Base-by-base conservation (phyloP, 306 rosid genomes). In the Canavalia gladiata region DNA sequence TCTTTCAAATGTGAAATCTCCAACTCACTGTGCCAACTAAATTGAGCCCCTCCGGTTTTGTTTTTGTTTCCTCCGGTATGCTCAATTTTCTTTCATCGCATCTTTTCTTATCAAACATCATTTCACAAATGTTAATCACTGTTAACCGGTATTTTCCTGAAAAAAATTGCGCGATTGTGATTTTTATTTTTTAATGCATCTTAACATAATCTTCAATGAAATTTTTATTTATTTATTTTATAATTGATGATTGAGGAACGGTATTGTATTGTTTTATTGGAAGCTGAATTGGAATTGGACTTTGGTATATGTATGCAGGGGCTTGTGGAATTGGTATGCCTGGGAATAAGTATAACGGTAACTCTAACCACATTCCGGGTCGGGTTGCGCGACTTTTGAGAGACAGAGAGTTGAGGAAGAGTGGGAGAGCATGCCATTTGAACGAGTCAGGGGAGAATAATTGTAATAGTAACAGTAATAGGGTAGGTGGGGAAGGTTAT, bases 381-480 rank as follows among this genome's bases (percentile, higher is more conserved):
- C 96, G 99, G 8, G 34, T 88, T 37, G 94, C 73, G 29, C 89
- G 99, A 77, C 89, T 90, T 1, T 7, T 93, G 78, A 87, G 88
- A 57, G 97, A 57, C 0, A 89, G 98, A 74, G 88, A 87, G 87
- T 70, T 76, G 46, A 88, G 97, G 65, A 95, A 87, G 87, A 86
- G 58, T 65, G 81, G 59, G 63, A 85, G 70, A 84, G 86, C 83
- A 55, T 76, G 86, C 64, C 78, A 77, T 29, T 68, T 72, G 31
- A 87, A 81, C 71, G 97, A 89, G 52, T 73, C 75, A 52, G 67
- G 45, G 63, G 93, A 89, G 72, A 46, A 3, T 7, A 46, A 68
- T 31, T 33, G 34, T 49, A 59, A 9, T 68, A 65, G 8, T 45
- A 62, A 37, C 68, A 75, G 0, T 35, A 71, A 50, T 33, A 39